Conservation (phyloP, 805 yeast species). For the Isabelozyma gotoi region DNA sequence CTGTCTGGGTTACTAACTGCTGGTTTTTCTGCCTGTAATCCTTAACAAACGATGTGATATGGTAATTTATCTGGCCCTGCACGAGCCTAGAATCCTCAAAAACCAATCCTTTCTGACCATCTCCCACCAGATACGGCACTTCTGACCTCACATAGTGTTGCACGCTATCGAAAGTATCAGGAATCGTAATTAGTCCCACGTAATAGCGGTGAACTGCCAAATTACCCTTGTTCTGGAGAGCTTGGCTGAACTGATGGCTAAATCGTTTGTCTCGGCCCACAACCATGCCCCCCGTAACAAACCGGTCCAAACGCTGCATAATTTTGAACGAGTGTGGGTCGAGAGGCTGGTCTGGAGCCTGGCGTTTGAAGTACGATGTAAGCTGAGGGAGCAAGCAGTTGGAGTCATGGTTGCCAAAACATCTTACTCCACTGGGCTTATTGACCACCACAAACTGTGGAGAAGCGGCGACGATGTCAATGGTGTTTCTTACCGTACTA, state of each 20-base stretch:
- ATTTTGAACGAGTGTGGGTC: slow-evolving; percentile 10
- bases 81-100: slow-evolving; percentile 6
- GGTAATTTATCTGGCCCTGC: slow-evolving; percentile 12
- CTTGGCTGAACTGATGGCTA: slow-evolving; percentile 9
- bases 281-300: slow-evolving; percentile 22
- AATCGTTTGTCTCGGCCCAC: slow-evolving; percentile 17
- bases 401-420: slow-evolving; percentile 10
- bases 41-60: slow-evolving; percentile 7
- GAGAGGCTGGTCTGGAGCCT: slow-evolving; percentile 7
- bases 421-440: slow-evolving; percentile 19
- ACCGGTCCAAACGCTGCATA: slow-evolving; percentile 20
- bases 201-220: slow-evolving; percentile 12
- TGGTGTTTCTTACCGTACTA: slow-evolving; percentile 1
- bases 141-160: slow-evolving; percentile 2
- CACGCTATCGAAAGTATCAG: slow-evolving; percentile 1
- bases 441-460: slow-evolving; percentile 17
- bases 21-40: slow-evolving; percentile 5
- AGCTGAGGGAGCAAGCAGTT: slow-evolving; percentile 12
- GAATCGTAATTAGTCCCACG: slow-evolving; percentile 12
- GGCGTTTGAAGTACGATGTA: slow-evolving; percentile 8
- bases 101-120: slow-evolving; percentile 6
- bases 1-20: slow-evolving; percentile 4
- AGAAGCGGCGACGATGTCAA: slow-evolving; percentile 13
- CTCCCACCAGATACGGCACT: background rate
- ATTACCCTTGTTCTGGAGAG: slow-evolving; percentile 5